A percentile compares a stretch with the other conserved stretches of the same genome.
Evolutionary conservation across 164 flowering plant genomes (phyloP).

Genomic region (Vitis cinerea): DNA sequence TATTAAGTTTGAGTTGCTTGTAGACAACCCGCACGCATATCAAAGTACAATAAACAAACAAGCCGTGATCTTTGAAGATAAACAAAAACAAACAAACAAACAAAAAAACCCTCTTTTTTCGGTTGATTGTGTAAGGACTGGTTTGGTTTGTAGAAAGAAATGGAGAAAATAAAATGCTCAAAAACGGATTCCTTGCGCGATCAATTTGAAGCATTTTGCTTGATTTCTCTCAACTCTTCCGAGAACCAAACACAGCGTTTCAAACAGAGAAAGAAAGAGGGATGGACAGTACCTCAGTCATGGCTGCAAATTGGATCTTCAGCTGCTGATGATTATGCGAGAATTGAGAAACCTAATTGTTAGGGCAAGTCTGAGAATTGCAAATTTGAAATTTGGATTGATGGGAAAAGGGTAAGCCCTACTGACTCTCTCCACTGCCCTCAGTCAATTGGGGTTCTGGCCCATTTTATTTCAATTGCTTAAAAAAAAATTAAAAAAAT

Average conservation of each 20-base stretch:
- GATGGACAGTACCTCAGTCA: constrained; percentile 37
- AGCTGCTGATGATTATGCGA: neutral
- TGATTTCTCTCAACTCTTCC: neutral
- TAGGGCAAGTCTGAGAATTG: neutral
- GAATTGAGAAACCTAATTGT: neutral
- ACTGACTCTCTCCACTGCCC: too few species aligned
- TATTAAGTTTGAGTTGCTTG: too few species aligned
- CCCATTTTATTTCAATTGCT: too few species aligned
- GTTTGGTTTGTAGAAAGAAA: neutral
- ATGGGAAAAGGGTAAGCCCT: too few species aligned
- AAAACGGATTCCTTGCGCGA: too few species aligned
- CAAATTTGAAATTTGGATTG: neutral
- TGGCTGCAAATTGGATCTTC: constrained; percentile 24
- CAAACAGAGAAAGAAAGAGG: neutral
- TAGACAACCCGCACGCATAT: neutral
- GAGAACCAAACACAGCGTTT: neutral
- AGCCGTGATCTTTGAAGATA: neutral
- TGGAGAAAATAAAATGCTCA: too few species aligned
- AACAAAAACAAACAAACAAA: neutral
- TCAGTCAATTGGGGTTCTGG: too few species aligned
- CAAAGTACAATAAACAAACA: neutral
- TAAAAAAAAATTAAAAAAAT: too few species aligned
- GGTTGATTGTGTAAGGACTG: neutral
- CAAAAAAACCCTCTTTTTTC: neutral
- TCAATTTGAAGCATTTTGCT: neutral